Evolutionary conservation across 2,329 filamentous ascomycete species (phyloP).

Genomic region (Paecilomyces sp.): DNA sequence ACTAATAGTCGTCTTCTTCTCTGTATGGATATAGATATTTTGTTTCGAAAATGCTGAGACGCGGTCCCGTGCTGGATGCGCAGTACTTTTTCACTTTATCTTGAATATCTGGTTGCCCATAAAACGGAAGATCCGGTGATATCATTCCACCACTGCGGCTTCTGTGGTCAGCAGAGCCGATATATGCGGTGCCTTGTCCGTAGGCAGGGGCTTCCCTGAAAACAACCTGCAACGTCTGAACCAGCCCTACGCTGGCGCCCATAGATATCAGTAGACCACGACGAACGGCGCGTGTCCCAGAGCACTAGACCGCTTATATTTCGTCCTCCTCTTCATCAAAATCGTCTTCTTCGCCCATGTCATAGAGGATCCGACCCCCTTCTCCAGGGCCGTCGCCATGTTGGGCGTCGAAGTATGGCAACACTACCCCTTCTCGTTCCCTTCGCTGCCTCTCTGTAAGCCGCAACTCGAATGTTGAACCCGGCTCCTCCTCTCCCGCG

Average conservation of each 20-base stretch:
- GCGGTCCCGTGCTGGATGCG: not conserved
- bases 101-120: not conserved
- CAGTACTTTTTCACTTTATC: not conserved
- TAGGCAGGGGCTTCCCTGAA: too few relatives aligned
- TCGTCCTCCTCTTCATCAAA: conserved; percentile 97
- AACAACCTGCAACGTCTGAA: too few relatives aligned
- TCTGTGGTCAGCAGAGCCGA: too few relatives aligned
- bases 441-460: conserved; percentile 84
- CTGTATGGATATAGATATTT: conserved; percentile 31
- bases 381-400: conserved; percentile 64
- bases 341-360: conserved; percentile 94
- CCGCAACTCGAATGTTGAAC: conserved; percentile 76
- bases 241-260: too few relatives aligned
- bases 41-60: conserved; percentile 5
- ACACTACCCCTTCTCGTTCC: conserved; percentile 79
- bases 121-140: too few relatives aligned
- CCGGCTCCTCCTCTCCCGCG: conserved; percentile 48
- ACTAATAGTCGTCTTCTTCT: conserved; percentile 7
- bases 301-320: conserved; percentile 48
- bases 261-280: too few relatives aligned
- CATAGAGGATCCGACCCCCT: conserved; percentile 88
- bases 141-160: too few relatives aligned
- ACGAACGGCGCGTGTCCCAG: not conserved
- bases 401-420: conserved; percentile 97
- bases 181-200: too few relatives aligned